Base-by-base conservation (phyloP, 1,139 yeast species). In the Lizanozyma gosingica region DNA sequence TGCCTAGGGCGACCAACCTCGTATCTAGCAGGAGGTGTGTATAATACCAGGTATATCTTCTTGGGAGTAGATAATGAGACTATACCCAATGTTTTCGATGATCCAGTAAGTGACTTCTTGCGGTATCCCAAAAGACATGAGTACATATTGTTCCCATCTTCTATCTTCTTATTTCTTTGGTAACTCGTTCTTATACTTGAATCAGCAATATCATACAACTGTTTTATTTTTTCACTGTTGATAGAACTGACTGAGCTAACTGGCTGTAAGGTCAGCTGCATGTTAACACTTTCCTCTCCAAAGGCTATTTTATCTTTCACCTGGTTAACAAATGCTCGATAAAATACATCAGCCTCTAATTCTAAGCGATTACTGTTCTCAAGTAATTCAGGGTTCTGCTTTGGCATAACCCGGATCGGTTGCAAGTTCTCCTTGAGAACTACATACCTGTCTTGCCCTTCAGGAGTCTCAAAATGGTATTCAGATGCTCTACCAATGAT, bases 401-500 rank as follows among this genome's bases (percentile, higher is more conserved):
- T 44, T 2, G 75, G 76, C 3, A 67, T 51, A 15, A 70, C 62
- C 38, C 76, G 49, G 16, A 69, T 55, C 3, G 68, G 67, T 36
- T 58, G 49, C 4, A 54, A 52, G 3, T 58, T 56, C 39, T 65
- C 70, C 35, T 60, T 59, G 3, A 70, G 70, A 37, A 69, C 56
- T 17, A 69, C 63, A 43, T 67, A 70, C 44, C 60, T 64, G 43
- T 70, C 70, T 2, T 40, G 40, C 11, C 29, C 29, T 11, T 22
- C 29, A 6, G 29, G 29, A 22, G 29, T 22, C 11, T 22, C 29
- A 22, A 22, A 22, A 6, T 11, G 29, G 45, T 65, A 70, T 40
- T 65, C 71, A 17, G 63, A 59, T 9, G 67, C 65, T 40, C 64
- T 58, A 37, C 74, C 74, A 40, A 70, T 63, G 38, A 69, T 62